These are phyloP conservation scores for Vicia faba DNA, from an alignment of 306 rosid genomes.

Conservation along the genomic window DNA sequence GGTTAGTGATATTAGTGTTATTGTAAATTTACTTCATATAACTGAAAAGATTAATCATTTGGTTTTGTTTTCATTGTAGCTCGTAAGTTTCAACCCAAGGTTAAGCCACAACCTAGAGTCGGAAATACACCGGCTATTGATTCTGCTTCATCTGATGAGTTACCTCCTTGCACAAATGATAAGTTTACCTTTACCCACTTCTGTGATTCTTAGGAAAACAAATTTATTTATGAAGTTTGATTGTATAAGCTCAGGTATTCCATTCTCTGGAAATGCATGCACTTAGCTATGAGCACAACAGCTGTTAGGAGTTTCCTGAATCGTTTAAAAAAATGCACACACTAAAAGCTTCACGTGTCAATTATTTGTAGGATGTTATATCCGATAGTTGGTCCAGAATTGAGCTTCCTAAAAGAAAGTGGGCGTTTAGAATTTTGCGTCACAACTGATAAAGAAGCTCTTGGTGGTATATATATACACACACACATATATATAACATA, in stretches of 20 bases:
- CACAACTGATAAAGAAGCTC: no score
- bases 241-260: constrained; percentile 35
- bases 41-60: constrained; percentile 28
- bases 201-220: constrained; percentile 27
- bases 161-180: constrained; percentile 39
- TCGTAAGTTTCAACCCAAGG: constrained; percentile 62
- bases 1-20: constrained; percentile 44
- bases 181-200: constrained; percentile 35
- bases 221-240: constrained; percentile 31
- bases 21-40: constrained; percentile 17
- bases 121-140: constrained; percentile 32
- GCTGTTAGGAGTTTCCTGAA: constrained; percentile 1
- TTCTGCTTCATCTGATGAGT: constrained; percentile 40
- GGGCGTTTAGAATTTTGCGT: no score
- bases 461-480: no score
- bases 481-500: no score
- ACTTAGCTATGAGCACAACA: constrained; percentile 32
- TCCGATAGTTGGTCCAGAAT: no score
- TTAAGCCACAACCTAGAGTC: constrained; percentile 55
- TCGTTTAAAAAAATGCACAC: no score
- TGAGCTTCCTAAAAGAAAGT: no score
- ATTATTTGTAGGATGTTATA: no score
- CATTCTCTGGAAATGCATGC: constrained; percentile 37
- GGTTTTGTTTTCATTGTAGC: constrained; percentile 39
- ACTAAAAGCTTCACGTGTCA: no score